phyloP scores from a whole-genome alignment of 352 stramenopile genomes.

The Globisporangium viniferum region DNA sequence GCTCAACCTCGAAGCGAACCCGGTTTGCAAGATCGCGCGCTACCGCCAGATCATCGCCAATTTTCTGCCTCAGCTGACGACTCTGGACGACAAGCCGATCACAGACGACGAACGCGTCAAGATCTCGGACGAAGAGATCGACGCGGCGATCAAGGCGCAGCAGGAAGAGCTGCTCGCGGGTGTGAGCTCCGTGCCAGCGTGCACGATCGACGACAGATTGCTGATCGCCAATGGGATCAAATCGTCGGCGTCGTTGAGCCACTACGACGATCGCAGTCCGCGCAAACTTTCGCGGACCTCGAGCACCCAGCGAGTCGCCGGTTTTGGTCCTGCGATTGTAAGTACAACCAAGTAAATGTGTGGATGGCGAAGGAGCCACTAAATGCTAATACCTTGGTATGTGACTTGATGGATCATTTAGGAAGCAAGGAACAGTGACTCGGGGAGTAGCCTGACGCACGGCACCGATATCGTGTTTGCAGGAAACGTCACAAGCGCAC shows the following conservation, averaged over 20 bases:
- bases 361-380: neutral
- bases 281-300: conserved; percentile 28
- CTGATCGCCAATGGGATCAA: conserved; percentile 24
- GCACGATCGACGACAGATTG: conserved; percentile 11
- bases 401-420: neutral
- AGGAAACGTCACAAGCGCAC: conserved; percentile 81
- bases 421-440: conserved; percentile 37
- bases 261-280: conserved; percentile 20
- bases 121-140: conserved; percentile 49
- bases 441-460: conserved; percentile 82
- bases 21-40: conserved; percentile 44
- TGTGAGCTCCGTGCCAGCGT: neutral
- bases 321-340: conserved; percentile 16
- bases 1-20: conserved; percentile 65
- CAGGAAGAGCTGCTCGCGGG: conserved; percentile 14
- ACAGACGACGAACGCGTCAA: conserved; percentile 33
- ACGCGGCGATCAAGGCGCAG: conserved; percentile 38
- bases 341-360: neutral
- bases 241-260: neutral
- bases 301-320: conserved; percentile 20
- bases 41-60: conserved; percentile 70
- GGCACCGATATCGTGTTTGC: conserved; percentile 87
- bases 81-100: conserved; percentile 48
- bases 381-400: neutral
- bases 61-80: conserved; percentile 70